Conservation (phyloP, 2,329 filamentous ascomycete genomes). For the Geosmithia putterillii region DNA sequence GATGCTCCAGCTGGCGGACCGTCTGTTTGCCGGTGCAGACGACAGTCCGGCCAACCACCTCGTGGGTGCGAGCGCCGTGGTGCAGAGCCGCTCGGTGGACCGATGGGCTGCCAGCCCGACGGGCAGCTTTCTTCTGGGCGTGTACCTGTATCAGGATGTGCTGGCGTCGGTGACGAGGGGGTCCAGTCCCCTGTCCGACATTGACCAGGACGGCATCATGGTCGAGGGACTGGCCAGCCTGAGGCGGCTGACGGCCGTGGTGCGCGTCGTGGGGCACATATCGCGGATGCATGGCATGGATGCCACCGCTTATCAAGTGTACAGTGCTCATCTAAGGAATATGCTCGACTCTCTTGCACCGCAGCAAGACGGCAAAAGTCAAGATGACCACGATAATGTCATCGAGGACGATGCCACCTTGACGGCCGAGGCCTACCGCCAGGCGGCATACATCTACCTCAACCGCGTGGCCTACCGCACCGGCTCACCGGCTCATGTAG, state of each 20-base stretch:
- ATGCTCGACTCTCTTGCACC: neutral
- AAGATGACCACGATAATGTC: neutral
- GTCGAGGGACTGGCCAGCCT: neutral
- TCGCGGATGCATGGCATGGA: neutral
- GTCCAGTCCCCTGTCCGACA: conserved; percentile 8
- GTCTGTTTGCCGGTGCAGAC: neutral
- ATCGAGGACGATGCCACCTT: too few species aligned
- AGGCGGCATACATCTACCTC: neutral
- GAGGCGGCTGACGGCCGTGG: neutral
- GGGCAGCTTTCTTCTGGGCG: neutral
- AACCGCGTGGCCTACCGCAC: neutral
- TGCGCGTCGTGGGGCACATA: neutral
- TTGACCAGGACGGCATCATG: neutral
- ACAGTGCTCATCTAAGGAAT: neutral
- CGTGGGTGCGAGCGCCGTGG: neutral
- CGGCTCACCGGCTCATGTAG: neutral
- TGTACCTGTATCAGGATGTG: neutral
- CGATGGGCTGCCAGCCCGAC: neutral
- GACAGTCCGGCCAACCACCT: neutral
- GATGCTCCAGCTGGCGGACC: neutral
- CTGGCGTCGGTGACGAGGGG: neutral
- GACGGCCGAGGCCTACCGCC: neutral
- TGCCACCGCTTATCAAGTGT: neutral
- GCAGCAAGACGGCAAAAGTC: neutral
- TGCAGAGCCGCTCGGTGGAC: neutral